These are phyloP conservation scores for Irpex rosettiformis DNA, from an alignment of 1,284 basidiomycete species.

Conservation along the genomic window DNA sequence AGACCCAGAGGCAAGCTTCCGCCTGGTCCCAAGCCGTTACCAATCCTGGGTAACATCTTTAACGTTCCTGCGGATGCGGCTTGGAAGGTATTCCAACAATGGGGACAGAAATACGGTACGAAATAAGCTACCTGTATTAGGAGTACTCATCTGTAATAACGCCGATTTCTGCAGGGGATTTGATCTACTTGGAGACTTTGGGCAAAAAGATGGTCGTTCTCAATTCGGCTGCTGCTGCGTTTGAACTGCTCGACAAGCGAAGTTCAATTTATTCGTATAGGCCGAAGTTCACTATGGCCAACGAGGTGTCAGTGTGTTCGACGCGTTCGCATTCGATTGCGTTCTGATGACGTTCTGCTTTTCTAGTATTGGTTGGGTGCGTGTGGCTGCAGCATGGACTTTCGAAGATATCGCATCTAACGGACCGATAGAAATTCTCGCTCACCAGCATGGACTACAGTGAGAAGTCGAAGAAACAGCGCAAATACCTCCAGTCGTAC, in stretches of 20 bases:
- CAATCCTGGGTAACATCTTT: conserved; percentile 21
- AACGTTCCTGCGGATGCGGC: conserved; percentile 19
- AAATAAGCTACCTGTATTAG: not conserved
- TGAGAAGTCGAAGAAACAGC: not conserved
- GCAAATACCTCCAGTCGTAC: not conserved
- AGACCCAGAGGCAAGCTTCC: conserved; percentile 4
- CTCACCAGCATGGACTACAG: not conserved
- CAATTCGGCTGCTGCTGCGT: conserved; percentile 13
- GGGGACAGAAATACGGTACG: conserved; percentile 17
- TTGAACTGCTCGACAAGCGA: conserved; percentile 17
- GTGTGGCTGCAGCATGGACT: not conserved
- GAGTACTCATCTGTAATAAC: too few species aligned
- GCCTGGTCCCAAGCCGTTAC: conserved; percentile 23
- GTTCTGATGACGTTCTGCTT: not conserved
- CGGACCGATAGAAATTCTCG: not conserved
- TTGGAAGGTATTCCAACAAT: conserved; percentile 19
- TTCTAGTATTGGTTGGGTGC: not conserved
- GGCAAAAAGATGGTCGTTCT: conserved; percentile 12
- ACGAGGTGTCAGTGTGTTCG: not conserved
- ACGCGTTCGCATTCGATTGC: not conserved
- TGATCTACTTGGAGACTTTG: not conserved
- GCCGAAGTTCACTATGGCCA: not conserved
- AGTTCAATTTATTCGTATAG: conserved; percentile 12
- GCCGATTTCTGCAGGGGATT: not conserved
- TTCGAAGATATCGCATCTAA: not conserved